Conservation (phyloP, 2,329 filamentous ascomycete genomes). For the Falciphora oryzae region DNA sequence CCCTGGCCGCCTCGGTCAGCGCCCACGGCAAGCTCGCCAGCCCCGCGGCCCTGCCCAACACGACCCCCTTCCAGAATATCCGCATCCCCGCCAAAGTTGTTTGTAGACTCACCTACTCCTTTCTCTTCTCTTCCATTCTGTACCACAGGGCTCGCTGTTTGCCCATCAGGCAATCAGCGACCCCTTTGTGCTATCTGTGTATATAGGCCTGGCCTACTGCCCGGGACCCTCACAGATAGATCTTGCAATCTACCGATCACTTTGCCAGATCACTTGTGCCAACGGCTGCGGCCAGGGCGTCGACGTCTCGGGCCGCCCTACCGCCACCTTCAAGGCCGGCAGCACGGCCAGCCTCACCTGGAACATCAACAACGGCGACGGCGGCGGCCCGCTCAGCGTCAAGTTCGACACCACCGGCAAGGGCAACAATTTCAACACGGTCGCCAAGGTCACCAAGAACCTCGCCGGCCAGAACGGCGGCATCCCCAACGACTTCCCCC, state of each 20-base stretch:
- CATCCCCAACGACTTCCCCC: background rate
- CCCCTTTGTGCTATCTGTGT: no score
- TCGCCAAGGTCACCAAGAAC: conserved; percentile 3
- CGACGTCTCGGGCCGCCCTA: background rate
- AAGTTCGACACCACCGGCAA: background rate
- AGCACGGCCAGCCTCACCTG: background rate
- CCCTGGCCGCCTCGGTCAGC: conserved; percentile 8
- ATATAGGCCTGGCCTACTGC: no score
- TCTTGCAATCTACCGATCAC: no score
- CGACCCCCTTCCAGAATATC: conserved; percentile 3
- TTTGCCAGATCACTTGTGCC: no score
- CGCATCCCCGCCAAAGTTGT: conserved; percentile 6
- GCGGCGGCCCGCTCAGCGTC: conserved; percentile 2
- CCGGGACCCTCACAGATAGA: no score
- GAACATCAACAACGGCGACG: conserved; percentile 7
- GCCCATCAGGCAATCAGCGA: no score
- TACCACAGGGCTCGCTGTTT: no score
- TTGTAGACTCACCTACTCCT: no score
- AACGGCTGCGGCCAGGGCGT: conserved; percentile 8
- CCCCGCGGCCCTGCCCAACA: background rate
- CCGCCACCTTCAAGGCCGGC: conserved; percentile 4
- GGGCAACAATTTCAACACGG: background rate
- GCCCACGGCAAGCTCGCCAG: background rate
- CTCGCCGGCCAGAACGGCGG: background rate
- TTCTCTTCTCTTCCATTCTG: no score